These are phyloP conservation scores for Puccinia hordei DNA, from an alignment of 1,284 basidiomycete species.

Conservation along the genomic window DNA sequence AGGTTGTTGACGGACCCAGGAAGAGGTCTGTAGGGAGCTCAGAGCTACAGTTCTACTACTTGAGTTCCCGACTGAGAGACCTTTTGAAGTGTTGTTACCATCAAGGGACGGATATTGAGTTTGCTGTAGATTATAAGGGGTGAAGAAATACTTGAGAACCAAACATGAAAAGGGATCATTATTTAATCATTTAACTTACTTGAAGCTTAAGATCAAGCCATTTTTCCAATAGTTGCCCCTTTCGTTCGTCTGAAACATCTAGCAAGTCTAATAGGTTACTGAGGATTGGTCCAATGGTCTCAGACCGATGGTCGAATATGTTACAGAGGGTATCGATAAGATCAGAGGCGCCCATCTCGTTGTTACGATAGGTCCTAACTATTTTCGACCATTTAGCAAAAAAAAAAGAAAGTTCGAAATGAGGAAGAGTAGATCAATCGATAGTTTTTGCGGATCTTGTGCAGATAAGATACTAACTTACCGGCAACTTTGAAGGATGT, in stretches of 20 bases:
- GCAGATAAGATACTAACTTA: conserved; percentile 32
- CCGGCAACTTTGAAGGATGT: conserved; percentile 74
- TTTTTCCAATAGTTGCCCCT: conserved; percentile 70
- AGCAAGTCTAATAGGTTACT: conserved; percentile 76
- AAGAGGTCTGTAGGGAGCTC: neutral
- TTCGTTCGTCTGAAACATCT: conserved; percentile 71
- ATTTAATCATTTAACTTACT: conserved; percentile 63
- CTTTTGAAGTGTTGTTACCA: conserved; percentile 9
- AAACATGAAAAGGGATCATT: neutral
- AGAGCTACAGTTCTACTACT: neutral
- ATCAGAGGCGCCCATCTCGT: conserved; percentile 79
- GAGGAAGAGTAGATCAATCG: neutral
- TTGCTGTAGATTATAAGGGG: conserved; percentile 8
- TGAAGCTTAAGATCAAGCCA: conserved; percentile 84
- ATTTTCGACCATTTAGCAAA: neutral
- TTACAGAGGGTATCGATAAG: conserved; percentile 84
- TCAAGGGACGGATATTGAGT: conserved; percentile 46
- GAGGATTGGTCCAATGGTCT: conserved; percentile 75
- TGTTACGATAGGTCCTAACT: conserved; percentile 74
- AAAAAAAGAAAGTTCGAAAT: too few relatives aligned
- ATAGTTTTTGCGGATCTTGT: neutral
- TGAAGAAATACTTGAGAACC: neutral
- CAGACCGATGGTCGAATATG: conserved; percentile 75
- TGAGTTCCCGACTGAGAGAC: neutral
- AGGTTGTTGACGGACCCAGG: conserved; percentile 13